Percentiles rank a stretch among this genome's conserved stretches.
phyloP scores from a whole-genome alignment of 441 rosid species.

The Euphorbia corollata region DNA sequence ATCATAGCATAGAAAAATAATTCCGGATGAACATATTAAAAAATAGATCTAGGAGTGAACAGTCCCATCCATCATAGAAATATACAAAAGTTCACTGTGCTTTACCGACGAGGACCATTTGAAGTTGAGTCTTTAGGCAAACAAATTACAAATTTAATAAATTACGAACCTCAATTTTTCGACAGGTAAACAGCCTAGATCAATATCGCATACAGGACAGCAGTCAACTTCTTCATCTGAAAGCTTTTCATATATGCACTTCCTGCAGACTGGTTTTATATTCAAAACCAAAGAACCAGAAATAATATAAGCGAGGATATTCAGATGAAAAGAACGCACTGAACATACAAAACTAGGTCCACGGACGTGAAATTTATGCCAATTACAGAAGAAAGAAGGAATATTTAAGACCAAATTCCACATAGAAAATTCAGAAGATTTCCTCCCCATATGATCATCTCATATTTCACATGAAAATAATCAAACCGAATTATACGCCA shows the following conservation, averaged over 20 bases:
- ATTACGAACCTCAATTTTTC: slow-evolving; percentile 54
- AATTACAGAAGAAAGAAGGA: not conserved
- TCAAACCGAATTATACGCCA: not conserved
- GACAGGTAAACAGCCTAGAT: slow-evolving; percentile 54
- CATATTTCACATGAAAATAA: slow-evolving; percentile 1
- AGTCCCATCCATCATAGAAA: slow-evolving; percentile 3
- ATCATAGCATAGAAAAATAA: not conserved
- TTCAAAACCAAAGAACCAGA: slow-evolving; percentile 19
- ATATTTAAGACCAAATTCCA: not conserved
- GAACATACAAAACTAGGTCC: not conserved
- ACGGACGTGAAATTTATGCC: not conserved
- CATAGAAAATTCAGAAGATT: not conserved
- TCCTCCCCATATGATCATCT: not conserved
- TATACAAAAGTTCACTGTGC: not conserved
- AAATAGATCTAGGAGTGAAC: not conserved
- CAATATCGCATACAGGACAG: slow-evolving; percentile 65
- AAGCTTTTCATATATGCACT: slow-evolving; percentile 55
- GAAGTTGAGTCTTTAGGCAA: not conserved
- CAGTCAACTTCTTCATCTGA: slow-evolving; percentile 58
- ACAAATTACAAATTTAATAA: not conserved
- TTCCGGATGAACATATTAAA: not conserved
- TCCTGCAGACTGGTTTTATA: slow-evolving; percentile 56
- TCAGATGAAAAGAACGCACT: not conserved
- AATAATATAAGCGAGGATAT: not conserved
- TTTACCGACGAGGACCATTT: not conserved